These are phyloP conservation scores for Fusarium equiseti DNA, from an alignment of 2,329 filamentous ascomycete species.

Conservation along the genomic window DNA sequence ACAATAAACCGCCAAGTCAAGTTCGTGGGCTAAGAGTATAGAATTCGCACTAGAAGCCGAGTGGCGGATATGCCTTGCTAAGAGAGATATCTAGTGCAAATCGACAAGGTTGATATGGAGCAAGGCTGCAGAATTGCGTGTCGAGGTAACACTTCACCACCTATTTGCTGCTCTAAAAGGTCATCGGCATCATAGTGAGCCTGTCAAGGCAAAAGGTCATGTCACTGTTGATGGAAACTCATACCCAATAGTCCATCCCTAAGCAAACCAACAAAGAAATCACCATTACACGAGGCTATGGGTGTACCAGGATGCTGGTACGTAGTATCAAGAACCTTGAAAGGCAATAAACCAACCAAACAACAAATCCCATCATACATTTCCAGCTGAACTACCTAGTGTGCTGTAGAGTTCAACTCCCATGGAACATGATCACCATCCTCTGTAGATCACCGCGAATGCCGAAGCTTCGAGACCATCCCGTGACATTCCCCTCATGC, in stretches of 20 bases:
- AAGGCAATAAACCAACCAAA: neutral
- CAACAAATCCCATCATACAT: constrained; percentile 1
- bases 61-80: constrained; percentile 8
- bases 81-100: constrained; percentile 1
- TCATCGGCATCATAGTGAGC: neutral
- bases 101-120: constrained; percentile 9
- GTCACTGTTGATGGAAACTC: neutral
- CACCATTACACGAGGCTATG: neutral
- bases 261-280: neutral
- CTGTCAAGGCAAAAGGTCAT: constrained; percentile 2
- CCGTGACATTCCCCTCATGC: constrained; percentile 38
- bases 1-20: neutral
- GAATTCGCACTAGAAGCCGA: neutral
- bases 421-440: constrained; percentile 2
- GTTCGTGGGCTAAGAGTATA: constrained; percentile 4
- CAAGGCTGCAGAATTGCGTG: constrained; percentile 5
- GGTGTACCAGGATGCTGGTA: constrained; percentile 9
- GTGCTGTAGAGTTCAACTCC: constrained; percentile 2
- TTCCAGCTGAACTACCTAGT: constrained; percentile 10
- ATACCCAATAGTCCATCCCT: constrained; percentile 7
- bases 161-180: neutral
- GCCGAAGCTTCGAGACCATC: constrained; percentile 29
- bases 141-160: neutral
- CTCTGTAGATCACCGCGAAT: constrained; percentile 26
- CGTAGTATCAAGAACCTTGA: constrained; percentile 1